Evolutionary conservation across 139 green algal genomes (phyloP).

Genomic region (Picochlorum sp.): DNA sequence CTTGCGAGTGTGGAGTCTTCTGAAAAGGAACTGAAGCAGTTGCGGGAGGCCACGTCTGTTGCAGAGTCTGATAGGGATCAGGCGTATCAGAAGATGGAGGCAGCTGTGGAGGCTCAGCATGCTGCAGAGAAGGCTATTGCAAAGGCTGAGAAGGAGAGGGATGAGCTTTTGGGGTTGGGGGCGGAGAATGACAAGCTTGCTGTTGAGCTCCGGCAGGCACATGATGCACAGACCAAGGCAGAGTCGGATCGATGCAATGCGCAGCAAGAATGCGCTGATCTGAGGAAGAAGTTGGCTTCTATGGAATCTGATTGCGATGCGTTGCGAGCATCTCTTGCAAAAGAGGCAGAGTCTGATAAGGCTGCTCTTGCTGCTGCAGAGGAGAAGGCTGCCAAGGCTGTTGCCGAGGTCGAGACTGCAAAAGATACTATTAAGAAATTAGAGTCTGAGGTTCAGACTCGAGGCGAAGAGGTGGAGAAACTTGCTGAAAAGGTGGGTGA

Average conservation of each 20-base stretch:
- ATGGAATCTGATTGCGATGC: not conserved
- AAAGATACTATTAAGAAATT: not conserved
- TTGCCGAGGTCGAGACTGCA: not conserved
- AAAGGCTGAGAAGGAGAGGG: not conserved
- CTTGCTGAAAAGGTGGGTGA: not conserved
- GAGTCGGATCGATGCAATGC: conserved; percentile 2
- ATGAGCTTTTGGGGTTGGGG: not conserved
- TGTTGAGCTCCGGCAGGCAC: conserved; percentile 2
- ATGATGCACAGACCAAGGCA: conserved; percentile 12
- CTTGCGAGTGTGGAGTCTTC: conserved; percentile 4
- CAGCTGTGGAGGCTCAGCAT: not conserved
- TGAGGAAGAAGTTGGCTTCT: not conserved
- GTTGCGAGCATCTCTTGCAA: not conserved
- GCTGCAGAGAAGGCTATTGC: not conserved
- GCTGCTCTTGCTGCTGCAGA: not conserved
- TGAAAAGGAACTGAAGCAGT: not conserved
- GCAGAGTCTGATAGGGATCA: conserved; percentile 4
- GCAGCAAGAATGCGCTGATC: not conserved
- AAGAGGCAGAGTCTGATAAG: not conserved
- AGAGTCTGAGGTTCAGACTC: not conserved
- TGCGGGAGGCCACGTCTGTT: not conserved
- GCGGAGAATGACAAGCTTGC: not conserved
- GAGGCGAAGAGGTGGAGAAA: not conserved
- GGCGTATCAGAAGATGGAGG: conserved; percentile 11
- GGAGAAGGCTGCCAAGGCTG: not conserved